Base-by-base conservation (phyloP, 2,329 filamentous ascomycete genomes). In the Aspergillus sp. region DNA sequence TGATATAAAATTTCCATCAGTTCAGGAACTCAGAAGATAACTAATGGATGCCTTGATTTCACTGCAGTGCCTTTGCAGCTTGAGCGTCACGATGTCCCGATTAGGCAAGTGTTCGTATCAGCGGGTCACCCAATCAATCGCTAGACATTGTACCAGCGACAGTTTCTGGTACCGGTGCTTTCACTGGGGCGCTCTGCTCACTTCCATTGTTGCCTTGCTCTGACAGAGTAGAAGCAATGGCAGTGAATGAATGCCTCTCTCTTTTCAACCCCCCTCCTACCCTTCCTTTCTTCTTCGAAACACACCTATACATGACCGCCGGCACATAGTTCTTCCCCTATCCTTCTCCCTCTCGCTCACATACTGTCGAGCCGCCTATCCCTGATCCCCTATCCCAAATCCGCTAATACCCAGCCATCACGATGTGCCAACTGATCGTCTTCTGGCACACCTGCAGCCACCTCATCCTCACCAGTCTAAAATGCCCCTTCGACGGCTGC, bases 401-500 rank as follows among this genome's bases (percentile, higher is more conserved):
- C n/a, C n/a, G n/a, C n/a, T n/a, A n/a, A n/a, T n/a, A n/a, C n/a
- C n/a, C n/a, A n/a, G n/a, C n/a, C n/a, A n/a, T n/a, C n/a, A 39
- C 11, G 16, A 60, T 60, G 58, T 54, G 54, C 24, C 58, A 57
- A 18, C 16, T 60, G 36, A 29, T 57, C 18, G 36, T 60, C 14
- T 54, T 52, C 26, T 62, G 60, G 60, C 32, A 59, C 49, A 20
- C 26, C 6, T 62, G 60, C 29, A n/a, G 29, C 51, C 60, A 63
- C n/a, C 47, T 56, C 12, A 36, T 49, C 10, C 16, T 18, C 12
- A 52, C 52, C 4, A 52, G 18, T 9, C 3, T 52, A 39, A 51
- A 50, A 42, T 62, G 53, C 18, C 20, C 61, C 20, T 57, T 59
- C 18, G 49, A 57, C 18, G 55, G 11, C n/a, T 20, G 26, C 2